Evolutionary conservation across 805 yeast species (phyloP).

Genomic region (Pichia paraexigua): DNA sequence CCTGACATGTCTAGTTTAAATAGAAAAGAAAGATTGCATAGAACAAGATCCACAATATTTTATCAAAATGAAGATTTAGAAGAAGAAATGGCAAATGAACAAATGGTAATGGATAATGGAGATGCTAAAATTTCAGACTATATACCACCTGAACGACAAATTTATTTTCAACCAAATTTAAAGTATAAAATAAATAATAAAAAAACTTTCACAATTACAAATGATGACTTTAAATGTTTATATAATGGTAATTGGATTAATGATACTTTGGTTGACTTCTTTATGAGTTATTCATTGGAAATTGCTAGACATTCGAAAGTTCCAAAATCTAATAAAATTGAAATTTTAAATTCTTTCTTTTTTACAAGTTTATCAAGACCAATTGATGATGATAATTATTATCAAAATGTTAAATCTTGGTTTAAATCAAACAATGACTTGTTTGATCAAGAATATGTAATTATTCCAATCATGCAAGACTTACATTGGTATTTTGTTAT

Average conservation of each 20-base stretch:
- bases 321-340: constrained; percentile 32
- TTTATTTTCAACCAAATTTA: constrained; percentile 30
- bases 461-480: constrained; percentile 75
- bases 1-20: constrained; percentile 6
- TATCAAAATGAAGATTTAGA: constrained; percentile 8
- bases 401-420: constrained; percentile 70
- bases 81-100: constrained; percentile 29
- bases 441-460: constrained; percentile 47
- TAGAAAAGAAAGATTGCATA: constrained; percentile 3
- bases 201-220: constrained; percentile 47
- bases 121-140: constrained; percentile 21
- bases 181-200: constrained; percentile 46
- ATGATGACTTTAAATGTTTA: constrained; percentile 70
- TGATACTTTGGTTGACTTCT: constrained; percentile 82
- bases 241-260: constrained; percentile 82
- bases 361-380: constrained; percentile 50
- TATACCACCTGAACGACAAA: constrained; percentile 24
- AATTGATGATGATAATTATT: constrained; percentile 31
- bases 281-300: constrained; percentile 45
- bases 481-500: constrained; percentile 87
- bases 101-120: constrained; percentile 29
- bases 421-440: constrained; percentile 53
- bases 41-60: constrained; percentile 1
- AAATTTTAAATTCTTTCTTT: constrained; percentile 74
- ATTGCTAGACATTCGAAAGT: constrained; percentile 29